Evolutionary conservation across 1,284 basidiomycete genomes (phyloP).

Genomic region (Malassezia globosa): DNA sequence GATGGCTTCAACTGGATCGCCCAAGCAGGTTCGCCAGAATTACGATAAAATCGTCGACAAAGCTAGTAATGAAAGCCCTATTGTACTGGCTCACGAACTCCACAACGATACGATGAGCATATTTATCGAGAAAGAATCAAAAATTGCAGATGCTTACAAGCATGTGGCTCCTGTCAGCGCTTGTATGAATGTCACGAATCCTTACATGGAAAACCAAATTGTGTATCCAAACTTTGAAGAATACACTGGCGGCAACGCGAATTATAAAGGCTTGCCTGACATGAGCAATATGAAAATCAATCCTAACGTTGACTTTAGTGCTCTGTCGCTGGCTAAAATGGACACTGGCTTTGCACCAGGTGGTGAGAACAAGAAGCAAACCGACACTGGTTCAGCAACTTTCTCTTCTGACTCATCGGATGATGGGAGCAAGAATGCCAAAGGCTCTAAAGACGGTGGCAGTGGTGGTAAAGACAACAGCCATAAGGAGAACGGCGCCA

Average conservation of each 20-base stretch:
- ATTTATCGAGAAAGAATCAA: conserved; percentile 33
- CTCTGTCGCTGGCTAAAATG: neutral
- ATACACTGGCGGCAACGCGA: conserved; percentile 25
- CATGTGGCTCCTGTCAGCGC: conserved; percentile 42
- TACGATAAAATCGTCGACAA: conserved; percentile 49
- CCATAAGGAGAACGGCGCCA: too few relatives aligned
- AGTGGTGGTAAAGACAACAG: too few relatives aligned
- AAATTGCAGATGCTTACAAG: conserved; percentile 34
- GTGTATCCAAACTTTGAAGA: conserved; percentile 43
- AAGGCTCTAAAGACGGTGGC: too few relatives aligned
- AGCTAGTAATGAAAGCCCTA: conserved; percentile 42
- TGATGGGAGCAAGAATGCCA: too few relatives aligned
- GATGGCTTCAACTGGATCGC: conserved; percentile 42
- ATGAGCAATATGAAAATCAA: conserved; percentile 24
- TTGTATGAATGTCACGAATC: conserved; percentile 44
- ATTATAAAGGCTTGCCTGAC: conserved; percentile 22
- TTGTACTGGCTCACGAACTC: conserved; percentile 43
- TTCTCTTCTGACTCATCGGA: too few relatives aligned
- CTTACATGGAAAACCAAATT: conserved; percentile 49
- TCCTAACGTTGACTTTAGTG: neutral
- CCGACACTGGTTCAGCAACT: too few relatives aligned
- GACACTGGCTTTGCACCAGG: conserved; percentile 1
- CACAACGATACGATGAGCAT: conserved; percentile 37
- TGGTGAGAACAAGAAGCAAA: too few relatives aligned
- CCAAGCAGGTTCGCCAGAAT: conserved; percentile 33